phyloP scores from a whole-genome alignment of 768 basidiomycete species.

The Cystobasidium ongulense region DNA sequence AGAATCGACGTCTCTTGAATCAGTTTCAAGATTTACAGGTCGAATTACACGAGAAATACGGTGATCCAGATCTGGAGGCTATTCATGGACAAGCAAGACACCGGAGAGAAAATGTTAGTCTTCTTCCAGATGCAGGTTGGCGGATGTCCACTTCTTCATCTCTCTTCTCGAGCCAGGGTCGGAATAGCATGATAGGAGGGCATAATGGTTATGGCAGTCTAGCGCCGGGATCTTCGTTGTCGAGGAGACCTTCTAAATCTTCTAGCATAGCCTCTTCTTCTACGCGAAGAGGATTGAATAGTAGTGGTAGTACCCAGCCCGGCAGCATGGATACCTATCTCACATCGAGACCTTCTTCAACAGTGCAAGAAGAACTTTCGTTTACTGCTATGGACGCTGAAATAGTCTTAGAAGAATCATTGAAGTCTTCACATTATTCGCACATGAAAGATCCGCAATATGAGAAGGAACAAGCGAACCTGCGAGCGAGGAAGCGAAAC shows the following conservation, averaged over 20 bases:
- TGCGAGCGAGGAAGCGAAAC: slow-evolving; percentile 10
- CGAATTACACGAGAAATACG: not conserved
- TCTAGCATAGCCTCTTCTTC: slow-evolving; percentile 1
- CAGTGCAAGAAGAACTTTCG: not conserved
- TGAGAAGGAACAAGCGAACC: not conserved
- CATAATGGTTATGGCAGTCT: not conserved
- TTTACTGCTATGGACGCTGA: not conserved
- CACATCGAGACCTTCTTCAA: not conserved
- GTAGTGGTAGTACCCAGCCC: not conserved
- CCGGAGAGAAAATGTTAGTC: not conserved
- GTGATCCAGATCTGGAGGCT: not conserved
- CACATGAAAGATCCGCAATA: not conserved
- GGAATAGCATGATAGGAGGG: not conserved
- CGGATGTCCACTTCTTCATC: not conserved
- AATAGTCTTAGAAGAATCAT: not conserved
- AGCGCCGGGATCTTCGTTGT: not conserved
- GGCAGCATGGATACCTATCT: not conserved
- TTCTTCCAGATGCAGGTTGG: not conserved
- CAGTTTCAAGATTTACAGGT: not conserved
- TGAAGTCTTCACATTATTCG: not conserved
- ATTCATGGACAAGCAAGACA: not conserved
- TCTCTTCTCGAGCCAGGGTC: not conserved
- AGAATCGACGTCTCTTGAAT: not conserved
- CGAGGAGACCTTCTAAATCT: not conserved
- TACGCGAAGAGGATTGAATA: not conserved